Conservation (phyloP, 2,329 filamentous ascomycete genomes). For the Aspergillus pseudoterreus region DNA sequence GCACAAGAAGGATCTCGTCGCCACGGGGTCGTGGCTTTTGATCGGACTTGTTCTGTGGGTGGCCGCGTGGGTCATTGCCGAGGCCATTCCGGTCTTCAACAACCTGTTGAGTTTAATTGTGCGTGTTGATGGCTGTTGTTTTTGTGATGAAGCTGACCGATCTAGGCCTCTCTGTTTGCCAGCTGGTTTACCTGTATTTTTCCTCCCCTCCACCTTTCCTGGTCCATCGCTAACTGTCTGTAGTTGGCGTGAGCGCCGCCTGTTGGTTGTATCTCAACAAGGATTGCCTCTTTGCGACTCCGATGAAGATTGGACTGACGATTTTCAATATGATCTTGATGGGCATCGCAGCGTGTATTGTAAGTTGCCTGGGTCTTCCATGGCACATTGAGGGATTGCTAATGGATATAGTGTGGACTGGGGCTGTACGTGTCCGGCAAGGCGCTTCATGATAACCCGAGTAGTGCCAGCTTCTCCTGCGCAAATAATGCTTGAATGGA, state of each 20-base stretch:
- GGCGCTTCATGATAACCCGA: conserved; percentile 23
- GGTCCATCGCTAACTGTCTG: not conserved
- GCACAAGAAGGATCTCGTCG: conserved; percentile 44
- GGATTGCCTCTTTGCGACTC: conserved; percentile 18
- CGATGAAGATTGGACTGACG: conserved; percentile 20
- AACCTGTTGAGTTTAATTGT: conserved; percentile 59
- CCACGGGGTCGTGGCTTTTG: conserved; percentile 54
- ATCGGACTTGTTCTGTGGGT: conserved; percentile 56
- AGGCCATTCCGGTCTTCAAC: conserved; percentile 65
- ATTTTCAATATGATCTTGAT: conserved; percentile 14
- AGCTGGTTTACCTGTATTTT: conserved; percentile 57
- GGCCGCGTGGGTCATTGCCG: conserved; percentile 62
- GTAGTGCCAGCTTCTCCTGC: conserved; percentile 28
- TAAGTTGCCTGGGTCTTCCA: conserved; percentile 5
- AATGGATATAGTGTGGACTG: conserved; percentile 23
- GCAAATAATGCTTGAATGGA: conserved; percentile 15
- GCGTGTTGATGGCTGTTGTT: conserved; percentile 1
- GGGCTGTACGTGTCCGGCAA: conserved; percentile 30
- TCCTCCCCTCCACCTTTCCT: not conserved
- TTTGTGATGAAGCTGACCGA: conserved; percentile 16
- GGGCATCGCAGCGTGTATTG: conserved; percentile 13
- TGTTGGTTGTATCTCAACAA: conserved; percentile 28
- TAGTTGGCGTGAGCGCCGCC: conserved; percentile 19
- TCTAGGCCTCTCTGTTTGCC: conserved; percentile 52
- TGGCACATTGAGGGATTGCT: not conserved